phyloP scores from a whole-genome alignment of 78 protist species.

The Diacronema lutheri region DNA sequence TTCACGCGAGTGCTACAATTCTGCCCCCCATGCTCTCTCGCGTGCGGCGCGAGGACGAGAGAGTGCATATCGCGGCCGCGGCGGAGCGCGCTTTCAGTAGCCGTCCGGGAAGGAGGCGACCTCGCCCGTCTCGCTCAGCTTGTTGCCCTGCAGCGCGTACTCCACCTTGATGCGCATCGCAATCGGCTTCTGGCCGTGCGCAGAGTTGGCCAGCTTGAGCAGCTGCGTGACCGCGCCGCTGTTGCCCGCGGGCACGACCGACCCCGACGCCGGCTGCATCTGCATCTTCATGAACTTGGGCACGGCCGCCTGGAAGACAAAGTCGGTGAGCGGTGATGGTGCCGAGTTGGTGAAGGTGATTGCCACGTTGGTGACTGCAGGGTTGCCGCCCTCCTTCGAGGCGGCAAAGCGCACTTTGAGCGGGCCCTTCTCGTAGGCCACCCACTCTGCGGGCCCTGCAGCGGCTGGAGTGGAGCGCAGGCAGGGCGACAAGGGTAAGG shows the following conservation, averaged over 20 bases:
- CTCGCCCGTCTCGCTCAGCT: not conserved
- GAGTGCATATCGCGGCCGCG: too few relatives aligned
- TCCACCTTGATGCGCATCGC: slow-evolving; percentile 34
- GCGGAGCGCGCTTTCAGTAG: not conserved
- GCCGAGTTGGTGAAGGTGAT: not conserved
- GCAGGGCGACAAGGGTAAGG: too few relatives aligned
- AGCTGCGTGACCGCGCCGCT: slow-evolving; percentile 19
- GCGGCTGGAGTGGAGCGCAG: not conserved
- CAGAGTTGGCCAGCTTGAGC: slow-evolving; percentile 25
- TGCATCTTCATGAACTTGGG: slow-evolving; percentile 41
- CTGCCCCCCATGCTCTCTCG: too few relatives aligned
- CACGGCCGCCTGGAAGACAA: slow-evolving; percentile 42
- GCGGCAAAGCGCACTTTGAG: not conserved
- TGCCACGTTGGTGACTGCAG: not conserved
- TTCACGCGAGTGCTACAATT: too few relatives aligned
- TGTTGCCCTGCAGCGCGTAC: not conserved
- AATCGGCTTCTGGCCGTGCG: slow-evolving; percentile 17
- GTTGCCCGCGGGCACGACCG: not conserved
- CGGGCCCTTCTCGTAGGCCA: not conserved
- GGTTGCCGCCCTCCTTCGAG: slow-evolving; percentile 14
- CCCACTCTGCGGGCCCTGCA: not conserved
- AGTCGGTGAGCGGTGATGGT: not conserved
- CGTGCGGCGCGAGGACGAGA: too few relatives aligned
- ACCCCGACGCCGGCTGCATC: slow-evolving; percentile 21
- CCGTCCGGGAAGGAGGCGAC: slow-evolving; percentile 18